Conservation (phyloP, 2,329 filamentous ascomycete genomes). For the Monosporascus sp. region DNA sequence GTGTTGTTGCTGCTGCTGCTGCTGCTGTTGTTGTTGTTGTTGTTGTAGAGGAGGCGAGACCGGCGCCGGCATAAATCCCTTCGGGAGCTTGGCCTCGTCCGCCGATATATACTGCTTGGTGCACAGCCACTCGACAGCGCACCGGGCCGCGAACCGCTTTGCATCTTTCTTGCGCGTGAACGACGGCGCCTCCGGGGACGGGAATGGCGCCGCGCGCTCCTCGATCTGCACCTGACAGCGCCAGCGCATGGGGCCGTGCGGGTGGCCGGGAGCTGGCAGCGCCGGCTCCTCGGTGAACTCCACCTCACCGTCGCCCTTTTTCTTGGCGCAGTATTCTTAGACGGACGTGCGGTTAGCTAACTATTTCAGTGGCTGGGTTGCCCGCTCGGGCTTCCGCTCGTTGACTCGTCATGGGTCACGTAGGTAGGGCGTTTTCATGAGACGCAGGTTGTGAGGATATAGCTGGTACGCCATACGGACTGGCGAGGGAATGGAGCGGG, state of each 20-base stretch:
- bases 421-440: too few relatives aligned
- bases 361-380: conserved; percentile 9
- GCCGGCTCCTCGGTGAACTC: conserved; percentile 17
- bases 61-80: not conserved
- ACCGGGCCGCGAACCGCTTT: conserved; percentile 48
- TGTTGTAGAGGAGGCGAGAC: not conserved
- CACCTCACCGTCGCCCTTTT: conserved; percentile 1
- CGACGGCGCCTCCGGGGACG: conserved; percentile 24
- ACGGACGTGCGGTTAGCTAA: conserved; percentile 19
- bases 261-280: not conserved
- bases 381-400: not conserved
- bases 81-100: conserved; percentile 7
- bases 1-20: conserved; percentile 11
- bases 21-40: not conserved
- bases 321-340: conserved; percentile 27
- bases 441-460: not conserved
- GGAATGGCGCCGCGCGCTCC: conserved; percentile 16
- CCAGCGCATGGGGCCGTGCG: conserved; percentile 17
- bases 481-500: not conserved
- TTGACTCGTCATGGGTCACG: too few relatives aligned
- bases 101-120: conserved; percentile 22
- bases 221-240: conserved; percentile 19
- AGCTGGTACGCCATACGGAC: not conserved
- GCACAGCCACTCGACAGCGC: conserved; percentile 39
- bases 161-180: conserved; percentile 49